Base-by-base conservation (phyloP, 768 basidiomycete genomes). In the Termitomyces sp. region DNA sequence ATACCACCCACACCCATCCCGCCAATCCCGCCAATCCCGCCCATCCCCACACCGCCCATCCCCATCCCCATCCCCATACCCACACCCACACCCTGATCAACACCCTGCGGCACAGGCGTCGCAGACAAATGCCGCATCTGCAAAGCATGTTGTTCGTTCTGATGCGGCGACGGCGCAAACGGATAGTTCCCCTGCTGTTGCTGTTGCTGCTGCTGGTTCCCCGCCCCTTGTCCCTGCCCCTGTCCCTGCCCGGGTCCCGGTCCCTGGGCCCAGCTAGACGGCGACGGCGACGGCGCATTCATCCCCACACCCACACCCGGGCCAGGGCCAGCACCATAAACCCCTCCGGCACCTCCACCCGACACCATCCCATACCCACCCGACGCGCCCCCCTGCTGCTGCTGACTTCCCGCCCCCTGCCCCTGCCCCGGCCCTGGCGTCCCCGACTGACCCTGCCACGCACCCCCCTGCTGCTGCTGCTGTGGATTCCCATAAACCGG, bases 81-180 rank as follows among this genome's bases (percentile, higher is more conserved):
- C 14, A 2, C 32, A 12, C 32, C 32, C 32, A 10, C 9, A 12
- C 32, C 32, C 32, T 67, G 71, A 6, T 6, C 60, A 75, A 74
- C 64, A 76, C 50, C 62, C 60, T 65, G 65, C 48, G 70, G 71
- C 42, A 68, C 75, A 59, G 83, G 77, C 44, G 84, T 85, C 46
- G 69, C 73, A 34, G 79, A 76, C 78, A 83, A 74, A 62, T 81
- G 76, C 56, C 81, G 76, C 50, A 59, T 57, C 51, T 61, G 64
- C 62, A 65, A 52, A 16, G 16, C 56, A 52, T 70, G 75, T 42
- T 70, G 75, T 42, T 76, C 75, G 29, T 60, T 29, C 46, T 64
- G 64, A 61, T 64, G 63, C 29, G 77, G 72, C 34, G 76, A 74
- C 36, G 72, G 66, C 6, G 71, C 67, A 55, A 76, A 78, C 41